These are phyloP conservation scores for Botryotinia globosa DNA, from an alignment of 2,329 filamentous ascomycete species.

Conservation along the genomic window DNA sequence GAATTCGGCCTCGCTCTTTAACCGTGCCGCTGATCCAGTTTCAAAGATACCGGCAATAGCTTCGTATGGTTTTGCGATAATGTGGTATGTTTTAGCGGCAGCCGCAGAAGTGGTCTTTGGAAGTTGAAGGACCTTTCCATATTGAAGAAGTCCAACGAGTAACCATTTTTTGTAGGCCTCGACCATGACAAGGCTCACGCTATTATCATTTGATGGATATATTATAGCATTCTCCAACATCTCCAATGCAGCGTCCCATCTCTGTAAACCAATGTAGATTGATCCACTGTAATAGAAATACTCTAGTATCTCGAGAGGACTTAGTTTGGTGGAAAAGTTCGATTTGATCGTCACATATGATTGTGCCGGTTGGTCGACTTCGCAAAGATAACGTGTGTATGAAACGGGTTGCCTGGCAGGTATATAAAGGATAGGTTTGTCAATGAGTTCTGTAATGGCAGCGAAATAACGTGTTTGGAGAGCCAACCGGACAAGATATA, in stretches of 20 bases:
- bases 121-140: slow-evolving; percentile 56
- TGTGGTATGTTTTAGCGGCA: slow-evolving; percentile 55
- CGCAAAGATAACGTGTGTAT: slow-evolving; percentile 45
- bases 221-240: slow-evolving; percentile 65
- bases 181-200: slow-evolving; percentile 73
- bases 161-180: slow-evolving; percentile 93
- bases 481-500: slow-evolving; percentile 57
- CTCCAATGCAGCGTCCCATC: slow-evolving; percentile 61
- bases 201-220: slow-evolving; percentile 60
- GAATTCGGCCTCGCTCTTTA: slow-evolving; percentile 62
- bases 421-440: slow-evolving; percentile 65
- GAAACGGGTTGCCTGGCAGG: slow-evolving; percentile 46
- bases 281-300: slow-evolving; percentile 66
- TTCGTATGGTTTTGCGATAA: slow-evolving; percentile 67
- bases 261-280: slow-evolving; percentile 57
- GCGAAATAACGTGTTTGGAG: slow-evolving; percentile 51
- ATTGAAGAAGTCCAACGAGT: slow-evolving; percentile 68
- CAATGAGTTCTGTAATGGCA: slow-evolving; percentile 58
- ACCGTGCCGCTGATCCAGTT: slow-evolving; percentile 52
- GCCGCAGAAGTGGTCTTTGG: slow-evolving; percentile 55
- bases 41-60: slow-evolving; percentile 68
- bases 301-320: slow-evolving; percentile 55
- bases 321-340: slow-evolving; percentile 56
- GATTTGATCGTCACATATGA: slow-evolving; percentile 59
- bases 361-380: slow-evolving; percentile 45